Evolutionary conservation across 164 flowering plant species (phyloP), one percentile per base, ranked within the genome.

Genomic region (Vitis amurensis): DNA sequence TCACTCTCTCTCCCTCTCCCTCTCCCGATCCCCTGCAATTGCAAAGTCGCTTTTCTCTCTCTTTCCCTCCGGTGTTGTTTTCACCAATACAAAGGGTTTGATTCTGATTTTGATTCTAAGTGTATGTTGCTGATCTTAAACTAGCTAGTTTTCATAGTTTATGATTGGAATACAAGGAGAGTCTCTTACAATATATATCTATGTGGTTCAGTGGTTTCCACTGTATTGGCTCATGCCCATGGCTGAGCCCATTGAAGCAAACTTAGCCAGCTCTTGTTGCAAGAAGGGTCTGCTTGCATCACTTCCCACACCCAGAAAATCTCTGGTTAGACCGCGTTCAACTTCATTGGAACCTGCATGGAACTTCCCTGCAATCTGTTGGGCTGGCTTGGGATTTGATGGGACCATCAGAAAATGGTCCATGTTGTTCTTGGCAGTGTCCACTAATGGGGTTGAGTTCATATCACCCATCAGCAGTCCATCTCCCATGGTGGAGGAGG

Each of bases 291-390:
- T 63, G 59, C 79, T 78, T 9, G 70, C 75, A 2, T 78, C 76
- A 5, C 80, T 82, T 50, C 90, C 89, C 1, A 88, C 84, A 0
- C 92, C 91, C 3, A 85, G 85, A 68, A 89, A 89, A 73, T 89
- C 94, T 69, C 94, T 81, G 0, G 91, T 87, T 4, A 78, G 48
- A 47, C 81, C 68, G 9, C 67, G 52, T 29, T 68, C 76, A 3
- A 62, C 79, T 37, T 74, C 68, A 15, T 57, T 75, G 7, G 55
- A 44, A 15, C 71, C 61, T 31, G n/a, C 14, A 1, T 63, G 69
- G 8, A 19, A 51, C 48, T 60, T 52, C 4, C 44, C 14, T 23
- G 61, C 23, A 61, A 37, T 52, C 56, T 51, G 53, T 55, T 49
- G 49, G 9, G 59, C 47, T 60, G 71, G 68, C 9, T 70, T 55